Evolutionary conservation across 805 yeast genomes (phyloP).

Genomic region (Lachancea mirantina): DNA sequence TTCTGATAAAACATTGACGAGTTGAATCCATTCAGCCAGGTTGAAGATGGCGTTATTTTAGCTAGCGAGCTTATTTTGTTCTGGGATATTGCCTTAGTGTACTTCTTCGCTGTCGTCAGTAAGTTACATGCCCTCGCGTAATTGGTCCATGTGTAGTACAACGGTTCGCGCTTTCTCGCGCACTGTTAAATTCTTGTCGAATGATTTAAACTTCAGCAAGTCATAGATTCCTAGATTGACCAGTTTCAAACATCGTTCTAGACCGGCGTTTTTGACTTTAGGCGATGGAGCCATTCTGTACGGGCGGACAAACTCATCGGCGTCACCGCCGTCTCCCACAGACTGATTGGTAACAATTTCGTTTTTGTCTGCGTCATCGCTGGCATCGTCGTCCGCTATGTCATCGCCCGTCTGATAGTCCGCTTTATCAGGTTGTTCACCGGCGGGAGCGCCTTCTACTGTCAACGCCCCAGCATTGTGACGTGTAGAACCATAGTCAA

Average conservation of each 20-base stretch:
- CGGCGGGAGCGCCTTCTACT: not conserved
- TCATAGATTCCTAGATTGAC: conserved; percentile 25
- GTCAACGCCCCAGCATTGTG: too few relatives aligned
- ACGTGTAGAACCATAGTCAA: too few relatives aligned
- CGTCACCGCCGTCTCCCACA: conserved; percentile 6
- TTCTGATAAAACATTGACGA: too few relatives aligned
- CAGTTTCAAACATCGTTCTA: conserved; percentile 25
- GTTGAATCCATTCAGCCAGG: too few relatives aligned
- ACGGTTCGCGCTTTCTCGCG: conserved; percentile 29
- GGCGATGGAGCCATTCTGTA: conserved; percentile 7
- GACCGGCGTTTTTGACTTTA: conserved; percentile 17
- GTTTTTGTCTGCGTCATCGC: not conserved
- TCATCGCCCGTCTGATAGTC: conserved; percentile 2
- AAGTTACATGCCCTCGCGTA: conserved; percentile 13
- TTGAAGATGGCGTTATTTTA: too few relatives aligned
- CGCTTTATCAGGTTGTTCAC: not conserved
- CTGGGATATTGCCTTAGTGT: too few relatives aligned
- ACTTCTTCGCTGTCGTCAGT: too few relatives aligned
- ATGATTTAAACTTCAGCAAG: conserved; percentile 22
- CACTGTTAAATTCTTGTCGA: conserved; percentile 23
- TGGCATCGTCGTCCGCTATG: conserved; percentile 2
- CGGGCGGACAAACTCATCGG: conserved; percentile 14
- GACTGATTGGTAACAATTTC: not conserved
- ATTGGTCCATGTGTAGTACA: conserved; percentile 27
- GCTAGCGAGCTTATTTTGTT: too few relatives aligned